phyloP scores from a whole-genome alignment of 768 basidiomycete genomes.

The Cystofilobasidium macerans region DNA sequence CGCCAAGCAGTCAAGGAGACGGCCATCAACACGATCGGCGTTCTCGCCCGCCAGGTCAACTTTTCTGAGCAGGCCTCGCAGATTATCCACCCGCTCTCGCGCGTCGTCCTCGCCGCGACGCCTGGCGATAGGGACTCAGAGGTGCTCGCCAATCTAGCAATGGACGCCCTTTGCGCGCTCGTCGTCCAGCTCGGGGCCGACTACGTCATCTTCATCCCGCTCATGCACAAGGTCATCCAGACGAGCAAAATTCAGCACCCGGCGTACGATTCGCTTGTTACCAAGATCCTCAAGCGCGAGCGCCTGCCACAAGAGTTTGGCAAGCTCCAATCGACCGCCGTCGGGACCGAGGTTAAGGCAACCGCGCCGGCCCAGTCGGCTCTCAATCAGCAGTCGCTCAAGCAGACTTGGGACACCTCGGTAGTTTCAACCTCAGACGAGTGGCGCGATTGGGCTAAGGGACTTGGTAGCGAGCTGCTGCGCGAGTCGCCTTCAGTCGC shows the following conservation, averaged over 20 bases:
- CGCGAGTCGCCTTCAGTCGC: slow-evolving; percentile 97
- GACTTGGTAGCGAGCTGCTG: slow-evolving; percentile 88
- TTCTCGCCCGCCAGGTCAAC: slow-evolving; percentile 80
- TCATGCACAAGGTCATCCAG: slow-evolving; percentile 82
- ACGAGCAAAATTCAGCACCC: slow-evolving; percentile 66
- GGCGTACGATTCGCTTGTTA: slow-evolving; percentile 76
- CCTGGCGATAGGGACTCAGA: slow-evolving; percentile 14
- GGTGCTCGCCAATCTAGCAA: slow-evolving; percentile 70
- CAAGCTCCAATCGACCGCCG: slow-evolving; percentile 47
- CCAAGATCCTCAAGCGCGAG: slow-evolving; percentile 83
- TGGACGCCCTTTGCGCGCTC: slow-evolving; percentile 86
- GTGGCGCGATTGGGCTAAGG: slow-evolving; percentile 92
- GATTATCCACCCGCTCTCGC: slow-evolving; percentile 87
- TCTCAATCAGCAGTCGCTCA: slow-evolving; percentile 85
- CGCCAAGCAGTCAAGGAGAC: slow-evolving; percentile 65
- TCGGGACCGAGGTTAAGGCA: slow-evolving; percentile 29
- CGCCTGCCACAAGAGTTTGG: slow-evolving; percentile 74
- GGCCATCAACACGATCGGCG: slow-evolving; percentile 83
- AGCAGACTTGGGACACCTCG: slow-evolving; percentile 88
- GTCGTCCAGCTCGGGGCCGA: slow-evolving; percentile 89
- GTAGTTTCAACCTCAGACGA: slow-evolving; percentile 59
- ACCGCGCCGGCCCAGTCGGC: slow-evolving; percentile 33
- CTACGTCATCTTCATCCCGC: slow-evolving; percentile 94
- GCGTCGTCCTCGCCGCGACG: slow-evolving; percentile 61
- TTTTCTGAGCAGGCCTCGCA: slow-evolving; percentile 96